These are phyloP conservation scores for Calonectria hongkongensis DNA, from an alignment of 2,329 filamentous ascomycete species.

Conservation along the genomic window DNA sequence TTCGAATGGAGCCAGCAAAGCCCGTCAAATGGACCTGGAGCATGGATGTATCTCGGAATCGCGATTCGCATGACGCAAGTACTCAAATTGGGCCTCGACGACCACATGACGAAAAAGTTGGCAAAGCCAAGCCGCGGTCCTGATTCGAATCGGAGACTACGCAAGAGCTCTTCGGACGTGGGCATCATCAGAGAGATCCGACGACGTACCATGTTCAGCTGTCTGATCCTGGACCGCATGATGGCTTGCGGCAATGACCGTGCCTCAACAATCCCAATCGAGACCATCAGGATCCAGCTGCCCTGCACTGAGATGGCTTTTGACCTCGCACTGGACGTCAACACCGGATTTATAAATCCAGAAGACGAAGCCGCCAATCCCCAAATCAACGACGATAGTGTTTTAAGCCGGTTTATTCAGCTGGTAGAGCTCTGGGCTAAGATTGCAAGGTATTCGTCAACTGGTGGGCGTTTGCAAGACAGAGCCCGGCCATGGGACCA, in stretches of 20 bases:
- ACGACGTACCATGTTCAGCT: conserved; percentile 84
- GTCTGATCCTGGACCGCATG: conserved; percentile 82
- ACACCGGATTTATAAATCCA: conserved; percentile 67
- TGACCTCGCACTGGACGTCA: conserved; percentile 75
- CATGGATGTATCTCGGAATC: conserved; percentile 80
- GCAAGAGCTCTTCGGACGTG: conserved; percentile 47
- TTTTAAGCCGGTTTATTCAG: conserved; percentile 72
- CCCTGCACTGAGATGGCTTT: conserved; percentile 81
- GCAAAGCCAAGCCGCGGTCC: neutral
- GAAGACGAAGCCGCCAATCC: conserved; percentile 44
- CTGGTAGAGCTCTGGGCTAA: conserved; percentile 77
- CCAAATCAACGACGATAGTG: conserved; percentile 65
- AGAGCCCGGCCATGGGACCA: conserved; percentile 75
- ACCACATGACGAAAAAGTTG: conserved; percentile 55
- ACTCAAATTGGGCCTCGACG: conserved; percentile 76
- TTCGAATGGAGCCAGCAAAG: conserved; percentile 82
- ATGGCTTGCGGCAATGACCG: conserved; percentile 79
- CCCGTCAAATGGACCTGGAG: conserved; percentile 71
- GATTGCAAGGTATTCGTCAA: conserved; percentile 74
- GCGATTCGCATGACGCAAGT: conserved; percentile 79
- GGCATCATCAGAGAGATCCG: conserved; percentile 77
- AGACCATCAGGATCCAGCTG: conserved; percentile 78
- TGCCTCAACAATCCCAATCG: conserved; percentile 74
- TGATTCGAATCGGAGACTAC: conserved; percentile 16
- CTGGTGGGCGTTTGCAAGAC: conserved; percentile 71